Conservation (phyloP, 768 basidiomycete species). For the Tricholoma sp. region DNA sequence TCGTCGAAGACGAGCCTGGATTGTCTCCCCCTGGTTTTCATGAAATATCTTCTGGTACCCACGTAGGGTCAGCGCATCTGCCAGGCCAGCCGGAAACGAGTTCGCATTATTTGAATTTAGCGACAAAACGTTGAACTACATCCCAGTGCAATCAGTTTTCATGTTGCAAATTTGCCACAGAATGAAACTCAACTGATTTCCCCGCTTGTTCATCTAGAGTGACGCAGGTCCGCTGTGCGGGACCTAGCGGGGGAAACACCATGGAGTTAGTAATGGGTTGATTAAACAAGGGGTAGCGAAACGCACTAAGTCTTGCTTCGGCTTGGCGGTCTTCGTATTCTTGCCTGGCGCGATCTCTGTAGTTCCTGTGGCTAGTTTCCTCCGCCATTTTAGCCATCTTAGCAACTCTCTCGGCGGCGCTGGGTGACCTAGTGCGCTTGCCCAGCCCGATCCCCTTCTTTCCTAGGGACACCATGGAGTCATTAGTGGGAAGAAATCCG, state of each 20-base stretch:
- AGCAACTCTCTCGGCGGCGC: conserved; percentile 54
- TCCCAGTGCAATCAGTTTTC: not conserved
- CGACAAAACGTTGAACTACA: conserved; percentile 79
- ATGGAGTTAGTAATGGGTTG: not conserved
- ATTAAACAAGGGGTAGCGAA: not conserved
- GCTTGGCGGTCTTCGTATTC: conserved; percentile 77
- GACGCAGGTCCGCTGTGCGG: conserved; percentile 69
- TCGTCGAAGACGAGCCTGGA: conserved; percentile 51
- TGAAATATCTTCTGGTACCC: conserved; percentile 18
- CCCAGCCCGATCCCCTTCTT: conserved; percentile 71
- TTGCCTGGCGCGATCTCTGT: conserved; percentile 62
- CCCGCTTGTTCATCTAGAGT: conserved; percentile 73
- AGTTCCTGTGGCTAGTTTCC: conserved; percentile 47
- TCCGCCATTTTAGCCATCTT: conserved; percentile 80
- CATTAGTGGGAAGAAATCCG: not conserved
- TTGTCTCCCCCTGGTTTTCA: conserved; percentile 26
- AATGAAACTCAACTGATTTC: conserved; percentile 40
- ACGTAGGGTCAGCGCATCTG: conserved; percentile 49
- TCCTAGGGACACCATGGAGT: conserved; percentile 39
- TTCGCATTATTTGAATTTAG: conserved; percentile 62
- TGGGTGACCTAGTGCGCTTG: conserved; percentile 66
- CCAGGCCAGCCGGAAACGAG: conserved; percentile 61
- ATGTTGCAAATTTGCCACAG: not conserved
- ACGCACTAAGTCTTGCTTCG: conserved; percentile 56
- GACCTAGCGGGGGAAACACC: conserved; percentile 24